Evolutionary conservation across 2,329 filamentous ascomycete genomes (phyloP).

Genomic region (Ploettnerulaceae sp.): DNA sequence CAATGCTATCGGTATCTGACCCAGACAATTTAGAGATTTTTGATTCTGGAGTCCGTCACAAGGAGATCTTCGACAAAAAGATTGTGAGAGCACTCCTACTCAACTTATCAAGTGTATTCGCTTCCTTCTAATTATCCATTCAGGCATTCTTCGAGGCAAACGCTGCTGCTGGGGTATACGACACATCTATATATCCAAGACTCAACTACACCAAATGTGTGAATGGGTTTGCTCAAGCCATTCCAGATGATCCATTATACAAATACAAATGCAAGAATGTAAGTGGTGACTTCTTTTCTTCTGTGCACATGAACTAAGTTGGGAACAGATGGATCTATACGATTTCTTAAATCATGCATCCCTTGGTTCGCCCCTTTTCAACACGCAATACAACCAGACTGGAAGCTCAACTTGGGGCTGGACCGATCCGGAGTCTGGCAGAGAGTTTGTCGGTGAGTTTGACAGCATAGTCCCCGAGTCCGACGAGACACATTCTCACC

Average conservation of each 20-base stretch:
- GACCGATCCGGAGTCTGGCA: slow-evolving; percentile 42
- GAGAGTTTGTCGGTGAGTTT: slow-evolving; percentile 42
- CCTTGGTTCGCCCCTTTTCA: slow-evolving; percentile 9
- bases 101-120: no score
- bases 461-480: slow-evolving; percentile 38
- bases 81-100: slow-evolving; percentile 2
- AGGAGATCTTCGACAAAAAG: slow-evolving; percentile 13
- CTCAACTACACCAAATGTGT: slow-evolving; percentile 39
- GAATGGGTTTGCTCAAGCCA: slow-evolving; percentile 41
- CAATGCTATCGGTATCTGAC: neutral
- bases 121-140: neutral
- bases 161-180: slow-evolving; percentile 34
- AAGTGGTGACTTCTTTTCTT: slow-evolving; percentile 8
- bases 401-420: slow-evolving; percentile 35
- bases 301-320: neutral
- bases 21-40: slow-evolving; percentile 8
- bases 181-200: slow-evolving; percentile 36
- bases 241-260: slow-evolving; percentile 42
- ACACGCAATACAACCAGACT: slow-evolving; percentile 7
- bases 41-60: slow-evolving; percentile 13
- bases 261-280: slow-evolving; percentile 45
- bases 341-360: slow-evolving; percentile 50
- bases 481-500: slow-evolving; percentile 37
- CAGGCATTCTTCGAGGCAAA: slow-evolving; percentile 31
- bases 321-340: slow-evolving; percentile 46